A percentile compares a stretch with the other conserved stretches of the same genome.
Conservation (phyloP, 106 monocot species). For the Cymbidium sinense region DNA sequence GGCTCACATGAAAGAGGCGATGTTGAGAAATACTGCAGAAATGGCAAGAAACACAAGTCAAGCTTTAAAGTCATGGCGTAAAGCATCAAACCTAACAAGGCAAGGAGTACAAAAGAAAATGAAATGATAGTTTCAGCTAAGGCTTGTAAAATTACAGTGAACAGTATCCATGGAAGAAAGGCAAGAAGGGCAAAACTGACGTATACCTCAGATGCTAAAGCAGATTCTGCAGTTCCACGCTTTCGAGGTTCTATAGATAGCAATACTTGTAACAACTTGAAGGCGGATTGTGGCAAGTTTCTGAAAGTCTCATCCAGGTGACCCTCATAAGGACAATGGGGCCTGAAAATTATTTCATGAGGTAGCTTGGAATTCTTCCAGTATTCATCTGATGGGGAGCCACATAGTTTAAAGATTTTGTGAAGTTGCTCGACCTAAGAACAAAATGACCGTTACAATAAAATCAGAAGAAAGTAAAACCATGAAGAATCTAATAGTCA, state of each 20-base stretch:
- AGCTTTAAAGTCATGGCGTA: neutral
- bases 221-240: slow-evolving; percentile 49
- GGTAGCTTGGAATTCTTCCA: slow-evolving; percentile 73
- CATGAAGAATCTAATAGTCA: neutral
- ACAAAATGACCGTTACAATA: neutral
- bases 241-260: slow-evolving; percentile 58
- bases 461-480: neutral
- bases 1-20: slow-evolving; percentile 72
- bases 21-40: slow-evolving; percentile 54
- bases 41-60: neutral
- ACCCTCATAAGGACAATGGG: slow-evolving; percentile 55
- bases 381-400: slow-evolving; percentile 64
- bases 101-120: neutral
- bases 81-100: neutral
- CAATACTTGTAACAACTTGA: slow-evolving; percentile 39
- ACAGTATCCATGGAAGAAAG: neutral
- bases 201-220: slow-evolving; percentile 51
- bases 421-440: slow-evolving; percentile 68
- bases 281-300: slow-evolving; percentile 31
- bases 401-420: slow-evolving; percentile 75
- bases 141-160: neutral
- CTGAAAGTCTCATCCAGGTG: slow-evolving; percentile 38
- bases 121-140: neutral
- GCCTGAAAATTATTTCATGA: slow-evolving; percentile 65
- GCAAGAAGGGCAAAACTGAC: neutral